phyloP scores from a whole-genome alignment of 306 rosid genomes.

The Clitoria ternatea region DNA sequence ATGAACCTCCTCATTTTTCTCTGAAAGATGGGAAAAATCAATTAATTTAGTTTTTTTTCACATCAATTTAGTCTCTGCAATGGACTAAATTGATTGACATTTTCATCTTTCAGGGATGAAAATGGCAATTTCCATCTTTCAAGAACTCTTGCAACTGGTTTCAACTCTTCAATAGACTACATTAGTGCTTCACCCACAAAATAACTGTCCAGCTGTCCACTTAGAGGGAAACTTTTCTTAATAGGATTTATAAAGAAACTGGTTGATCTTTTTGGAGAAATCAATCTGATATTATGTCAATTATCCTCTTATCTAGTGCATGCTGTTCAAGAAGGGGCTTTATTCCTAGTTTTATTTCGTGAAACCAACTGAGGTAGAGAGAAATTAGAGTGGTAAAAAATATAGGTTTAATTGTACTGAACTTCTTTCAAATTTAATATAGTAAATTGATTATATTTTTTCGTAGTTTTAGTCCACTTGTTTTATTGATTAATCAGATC shows the following conservation, averaged over 20 bases:
- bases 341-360: neutral
- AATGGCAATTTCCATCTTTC: too few relatives aligned
- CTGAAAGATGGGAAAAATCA: neutral
- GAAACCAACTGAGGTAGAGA: conserved; percentile 1
- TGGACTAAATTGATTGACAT: neutral
- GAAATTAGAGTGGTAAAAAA: neutral
- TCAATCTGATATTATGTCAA: neutral
- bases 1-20: neutral
- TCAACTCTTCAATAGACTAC: neutral
- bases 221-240: neutral
- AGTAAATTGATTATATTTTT: conserved; percentile 1
- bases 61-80: neutral
- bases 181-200: neutral
- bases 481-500: conserved; percentile 3
- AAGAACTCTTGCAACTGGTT: neutral
- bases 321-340: conserved; percentile 13
- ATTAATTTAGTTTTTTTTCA: neutral
- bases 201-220: neutral
- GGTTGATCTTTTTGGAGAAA: neutral
- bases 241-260: neutral
- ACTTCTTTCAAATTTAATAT: neutral
- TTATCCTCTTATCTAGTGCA: conserved; percentile 5
- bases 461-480: neutral
- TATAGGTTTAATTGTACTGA: neutral
- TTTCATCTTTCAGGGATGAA: neutral